Conservation (phyloP, 345 rosid genomes). For the Citrus sp. region DNA sequence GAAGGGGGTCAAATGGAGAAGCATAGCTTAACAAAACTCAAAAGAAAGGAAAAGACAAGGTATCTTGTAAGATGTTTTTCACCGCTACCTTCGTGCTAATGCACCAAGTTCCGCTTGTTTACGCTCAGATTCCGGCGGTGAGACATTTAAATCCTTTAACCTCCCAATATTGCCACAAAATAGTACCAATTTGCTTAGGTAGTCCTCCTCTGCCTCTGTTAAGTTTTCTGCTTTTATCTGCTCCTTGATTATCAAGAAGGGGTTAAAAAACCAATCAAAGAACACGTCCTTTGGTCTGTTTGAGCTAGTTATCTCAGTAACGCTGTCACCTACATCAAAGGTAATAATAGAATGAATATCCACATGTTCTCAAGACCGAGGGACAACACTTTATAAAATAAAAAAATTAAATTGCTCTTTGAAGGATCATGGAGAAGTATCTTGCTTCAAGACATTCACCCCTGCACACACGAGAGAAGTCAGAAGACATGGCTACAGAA, state of each 20-base stretch:
- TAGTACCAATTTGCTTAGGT: slow-evolving; percentile 69
- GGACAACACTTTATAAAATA: not conserved
- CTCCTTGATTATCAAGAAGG: slow-evolving; percentile 80
- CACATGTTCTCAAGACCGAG: not conserved
- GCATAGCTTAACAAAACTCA: not conserved
- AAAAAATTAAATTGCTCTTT: not conserved
- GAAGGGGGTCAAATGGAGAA: not conserved
- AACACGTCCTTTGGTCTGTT: slow-evolving; percentile 81
- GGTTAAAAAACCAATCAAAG: slow-evolving; percentile 92
- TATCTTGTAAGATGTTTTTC: not conserved
- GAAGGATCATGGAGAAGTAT: not conserved
- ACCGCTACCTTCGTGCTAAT: slow-evolving; percentile 79
- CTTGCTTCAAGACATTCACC: not conserved
- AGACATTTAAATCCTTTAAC: slow-evolving; percentile 48
- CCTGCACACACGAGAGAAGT: not conserved
- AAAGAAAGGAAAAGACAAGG: not conserved
- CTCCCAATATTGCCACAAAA: slow-evolving; percentile 57
- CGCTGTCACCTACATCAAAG: slow-evolving; percentile 46
- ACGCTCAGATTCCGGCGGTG: slow-evolving; percentile 65
- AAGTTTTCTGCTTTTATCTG: slow-evolving; percentile 80
- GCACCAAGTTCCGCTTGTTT: slow-evolving; percentile 85
- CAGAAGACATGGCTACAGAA: not conserved
- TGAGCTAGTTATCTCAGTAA: slow-evolving; percentile 57
- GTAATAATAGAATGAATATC: slow-evolving; percentile 7
- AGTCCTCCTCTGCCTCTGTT: slow-evolving; percentile 66